phyloP scores from a whole-genome alignment of 2,329 filamentous ascomycete species.

The Clarireedia paspali region DNA sequence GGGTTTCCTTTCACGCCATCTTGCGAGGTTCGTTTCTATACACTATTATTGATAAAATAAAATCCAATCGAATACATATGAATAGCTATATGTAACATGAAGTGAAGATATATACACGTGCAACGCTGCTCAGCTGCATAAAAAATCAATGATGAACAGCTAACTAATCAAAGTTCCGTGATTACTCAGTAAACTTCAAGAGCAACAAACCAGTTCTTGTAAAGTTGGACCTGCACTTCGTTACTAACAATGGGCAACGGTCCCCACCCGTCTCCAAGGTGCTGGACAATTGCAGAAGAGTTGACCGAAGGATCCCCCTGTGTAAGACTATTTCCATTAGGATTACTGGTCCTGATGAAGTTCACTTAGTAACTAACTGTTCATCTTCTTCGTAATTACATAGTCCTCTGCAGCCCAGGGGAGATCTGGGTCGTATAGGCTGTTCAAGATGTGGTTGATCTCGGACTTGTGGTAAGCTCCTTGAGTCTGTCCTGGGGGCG shows the following conservation, averaged over 20 bases:
- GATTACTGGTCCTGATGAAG: constrained; percentile 59
- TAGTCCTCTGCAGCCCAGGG: constrained; percentile 27
- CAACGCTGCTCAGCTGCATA: too few species aligned
- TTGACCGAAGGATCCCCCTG: background rate
- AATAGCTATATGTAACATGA: too few species aligned
- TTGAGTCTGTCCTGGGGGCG: constrained; percentile 20
- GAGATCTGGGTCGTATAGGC: constrained; percentile 18
- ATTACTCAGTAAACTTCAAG: too few species aligned
- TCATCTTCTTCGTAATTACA: constrained; percentile 33
- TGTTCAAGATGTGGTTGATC: constrained; percentile 30
- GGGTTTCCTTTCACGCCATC: too few species aligned
- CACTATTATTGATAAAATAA: too few species aligned
- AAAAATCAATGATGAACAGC: too few species aligned
- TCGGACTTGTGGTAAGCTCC: constrained; percentile 28
- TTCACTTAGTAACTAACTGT: constrained; percentile 66
- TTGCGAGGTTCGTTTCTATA: too few species aligned
- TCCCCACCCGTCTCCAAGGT: background rate
- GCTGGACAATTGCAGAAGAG: background rate
- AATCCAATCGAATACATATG: too few species aligned
- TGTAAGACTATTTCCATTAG: constrained; percentile 39
- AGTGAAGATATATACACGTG: too few species aligned
- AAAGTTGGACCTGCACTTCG: background rate
- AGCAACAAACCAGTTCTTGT: background rate
- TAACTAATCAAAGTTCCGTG: too few species aligned
- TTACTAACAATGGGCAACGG: background rate